phyloP scores from a whole-genome alignment of 2,329 filamentous ascomycete species.

The Aureobasidium sp. region DNA sequence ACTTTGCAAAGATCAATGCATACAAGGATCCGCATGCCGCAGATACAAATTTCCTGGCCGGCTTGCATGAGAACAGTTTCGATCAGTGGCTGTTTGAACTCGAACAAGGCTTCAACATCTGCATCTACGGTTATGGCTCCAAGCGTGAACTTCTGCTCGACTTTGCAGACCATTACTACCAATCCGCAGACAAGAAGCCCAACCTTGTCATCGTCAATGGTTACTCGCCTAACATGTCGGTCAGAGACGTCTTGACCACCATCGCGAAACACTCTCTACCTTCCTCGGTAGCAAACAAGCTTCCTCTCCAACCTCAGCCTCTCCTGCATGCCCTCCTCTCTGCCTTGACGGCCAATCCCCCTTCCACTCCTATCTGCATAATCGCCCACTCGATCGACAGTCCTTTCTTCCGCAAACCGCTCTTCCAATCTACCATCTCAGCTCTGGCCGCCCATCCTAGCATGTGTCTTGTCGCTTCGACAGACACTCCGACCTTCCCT shows the following conservation, averaged over 20 bases:
- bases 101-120: constrained; percentile 75
- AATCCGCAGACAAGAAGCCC: constrained; percentile 32
- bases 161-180: constrained; percentile 64
- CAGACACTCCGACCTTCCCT: constrained; percentile 79
- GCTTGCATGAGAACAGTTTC: constrained; percentile 72
- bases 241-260: constrained; percentile 61
- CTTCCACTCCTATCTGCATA: constrained; percentile 27
- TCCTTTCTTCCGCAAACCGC: constrained; percentile 59
- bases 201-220: constrained; percentile 82
- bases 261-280: constrained; percentile 55
- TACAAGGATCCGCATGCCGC: constrained; percentile 59
- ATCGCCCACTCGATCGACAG: constrained; percentile 80
- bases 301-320: constrained; percentile 56
- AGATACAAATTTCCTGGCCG: constrained; percentile 63
- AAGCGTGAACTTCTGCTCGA: constrained; percentile 66
- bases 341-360: constrained; percentile 45
- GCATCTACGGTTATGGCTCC: constrained; percentile 86
- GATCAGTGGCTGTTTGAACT: constrained; percentile 91
- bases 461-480: constrained; percentile 67
- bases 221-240: constrained; percentile 57
- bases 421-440: constrained; percentile 63
- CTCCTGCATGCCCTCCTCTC: constrained; percentile 59
- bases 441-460: constrained; percentile 64
- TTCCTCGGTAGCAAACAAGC: constrained; percentile 36
- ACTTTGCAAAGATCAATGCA: constrained; percentile 60